These are phyloP conservation scores for Piper longum DNA, from an alignment of 164 flowering plant genomes.

Conservation along the genomic window DNA sequence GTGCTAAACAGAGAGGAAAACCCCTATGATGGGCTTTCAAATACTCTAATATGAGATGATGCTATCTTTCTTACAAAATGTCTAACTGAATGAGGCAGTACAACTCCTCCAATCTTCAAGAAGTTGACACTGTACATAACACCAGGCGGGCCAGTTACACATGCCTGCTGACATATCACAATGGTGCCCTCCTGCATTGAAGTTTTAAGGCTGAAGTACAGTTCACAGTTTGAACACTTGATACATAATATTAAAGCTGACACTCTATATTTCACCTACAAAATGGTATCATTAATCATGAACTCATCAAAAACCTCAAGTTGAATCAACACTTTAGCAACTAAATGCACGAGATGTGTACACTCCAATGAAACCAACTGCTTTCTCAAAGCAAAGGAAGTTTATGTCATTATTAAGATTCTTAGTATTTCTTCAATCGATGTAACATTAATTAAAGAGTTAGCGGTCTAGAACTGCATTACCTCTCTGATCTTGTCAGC, in stretches of 20 bases:
- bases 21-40: background rate
- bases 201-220: background rate
- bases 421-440: no score
- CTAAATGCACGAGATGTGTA: no score
- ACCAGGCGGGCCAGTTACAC: slow-evolving; percentile 3
- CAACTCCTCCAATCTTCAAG: slow-evolving; percentile 1
- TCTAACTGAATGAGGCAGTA: slow-evolving; percentile 4
- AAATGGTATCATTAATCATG: no score
- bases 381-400: no score
- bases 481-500: slow-evolving; percentile 13
- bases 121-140: slow-evolving; percentile 16
- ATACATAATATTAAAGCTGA: background rate
- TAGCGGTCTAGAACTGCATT: background rate
- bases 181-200: background rate
- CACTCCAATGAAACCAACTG: no score
- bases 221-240: background rate
- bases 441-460: background rate
- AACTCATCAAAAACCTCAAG: no score
- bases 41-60: background rate
- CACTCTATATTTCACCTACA: no score
- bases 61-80: background rate
- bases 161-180: background rate
- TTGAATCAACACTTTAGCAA: no score
- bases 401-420: no score
- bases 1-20: no score